phyloP scores from a whole-genome alignment of 352 stramenopile genomes.

The Saprolegnia diclina region DNA sequence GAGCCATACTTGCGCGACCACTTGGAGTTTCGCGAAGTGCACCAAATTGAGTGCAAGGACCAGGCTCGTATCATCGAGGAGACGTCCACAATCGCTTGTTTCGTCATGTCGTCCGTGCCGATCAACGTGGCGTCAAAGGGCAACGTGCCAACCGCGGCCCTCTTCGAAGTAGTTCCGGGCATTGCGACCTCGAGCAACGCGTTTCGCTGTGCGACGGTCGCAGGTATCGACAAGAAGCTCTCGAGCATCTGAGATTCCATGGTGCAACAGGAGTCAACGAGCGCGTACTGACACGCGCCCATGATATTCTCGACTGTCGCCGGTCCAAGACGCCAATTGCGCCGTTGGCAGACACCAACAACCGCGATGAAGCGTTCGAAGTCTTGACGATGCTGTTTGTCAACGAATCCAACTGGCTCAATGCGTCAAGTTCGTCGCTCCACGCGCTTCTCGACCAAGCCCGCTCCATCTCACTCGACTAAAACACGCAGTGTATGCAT shows the following conservation, averaged over 20 bases:
- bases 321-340: conserved; percentile 32
- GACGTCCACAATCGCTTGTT: conserved; percentile 26
- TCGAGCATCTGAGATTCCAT: too few relatives aligned
- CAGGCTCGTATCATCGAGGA: neutral
- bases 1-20: conserved; percentile 33
- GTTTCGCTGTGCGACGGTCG: conserved; percentile 55
- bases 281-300: conserved; percentile 39
- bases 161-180: conserved; percentile 58
- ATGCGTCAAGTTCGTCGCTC: conserved; percentile 37
- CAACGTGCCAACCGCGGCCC: conserved; percentile 30
- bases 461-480: neutral
- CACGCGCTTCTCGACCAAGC: neutral
- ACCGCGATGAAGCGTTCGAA: conserved; percentile 37
- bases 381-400: conserved; percentile 41
- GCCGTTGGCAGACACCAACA: conserved; percentile 28
- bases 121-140: conserved; percentile 15
- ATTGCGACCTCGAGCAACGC: conserved; percentile 69
- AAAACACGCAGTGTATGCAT: neutral
- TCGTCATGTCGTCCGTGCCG: conserved; percentile 24
- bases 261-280: conserved; percentile 40
- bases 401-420: conserved; percentile 45
- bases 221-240: conserved; percentile 35
- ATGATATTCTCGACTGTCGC: conserved; percentile 39
- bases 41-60: neutral
- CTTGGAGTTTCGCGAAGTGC: neutral